phyloP scores from a whole-genome alignment of 2,329 filamentous ascomycete genomes.

The Colletotrichum agaves region DNA sequence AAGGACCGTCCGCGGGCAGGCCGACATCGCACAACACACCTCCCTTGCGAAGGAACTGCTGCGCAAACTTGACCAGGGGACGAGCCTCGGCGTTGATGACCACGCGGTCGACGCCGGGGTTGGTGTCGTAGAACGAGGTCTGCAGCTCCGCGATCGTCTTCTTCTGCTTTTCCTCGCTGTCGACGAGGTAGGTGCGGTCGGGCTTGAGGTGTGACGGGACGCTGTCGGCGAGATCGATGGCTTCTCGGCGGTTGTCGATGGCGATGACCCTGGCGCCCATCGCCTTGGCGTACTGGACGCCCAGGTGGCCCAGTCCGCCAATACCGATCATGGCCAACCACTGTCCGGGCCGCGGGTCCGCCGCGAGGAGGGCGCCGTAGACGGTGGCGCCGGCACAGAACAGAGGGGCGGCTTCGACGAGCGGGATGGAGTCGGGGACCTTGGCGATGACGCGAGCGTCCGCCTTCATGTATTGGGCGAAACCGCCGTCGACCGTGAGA shows the following conservation, averaged over 20 bases:
- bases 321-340: slow-evolving; percentile 43
- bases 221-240: slow-evolving; percentile 35
- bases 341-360: slow-evolving; percentile 33
- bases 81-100: slow-evolving; percentile 37
- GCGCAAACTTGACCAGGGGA: slow-evolving; percentile 29
- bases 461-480: slow-evolving; percentile 43
- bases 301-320: slow-evolving; percentile 43
- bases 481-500: slow-evolving; percentile 42
- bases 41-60: slow-evolving; percentile 39
- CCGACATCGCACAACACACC: slow-evolving; percentile 36
- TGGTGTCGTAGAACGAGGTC: slow-evolving; percentile 28
- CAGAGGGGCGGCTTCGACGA: slow-evolving; percentile 41
- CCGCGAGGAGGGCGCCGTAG: slow-evolving; percentile 39
- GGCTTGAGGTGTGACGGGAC: slow-evolving; percentile 33
- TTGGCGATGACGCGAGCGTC: slow-evolving; percentile 42
- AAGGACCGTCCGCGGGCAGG: slow-evolving; percentile 34
- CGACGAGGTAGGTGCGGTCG: slow-evolving; percentile 28
- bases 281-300: slow-evolving; percentile 42
- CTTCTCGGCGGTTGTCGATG: slow-evolving; percentile 40
- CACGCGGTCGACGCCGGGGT: slow-evolving; percentile 40
- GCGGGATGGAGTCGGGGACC: slow-evolving; percentile 41
- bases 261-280: slow-evolving; percentile 42
- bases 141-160: slow-evolving; percentile 33
- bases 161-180: slow-evolving; percentile 29
- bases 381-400: slow-evolving; percentile 46